phyloP scores from a whole-genome alignment of 352 stramenopile genomes.

The Thraustochytrium sp. region DNA sequence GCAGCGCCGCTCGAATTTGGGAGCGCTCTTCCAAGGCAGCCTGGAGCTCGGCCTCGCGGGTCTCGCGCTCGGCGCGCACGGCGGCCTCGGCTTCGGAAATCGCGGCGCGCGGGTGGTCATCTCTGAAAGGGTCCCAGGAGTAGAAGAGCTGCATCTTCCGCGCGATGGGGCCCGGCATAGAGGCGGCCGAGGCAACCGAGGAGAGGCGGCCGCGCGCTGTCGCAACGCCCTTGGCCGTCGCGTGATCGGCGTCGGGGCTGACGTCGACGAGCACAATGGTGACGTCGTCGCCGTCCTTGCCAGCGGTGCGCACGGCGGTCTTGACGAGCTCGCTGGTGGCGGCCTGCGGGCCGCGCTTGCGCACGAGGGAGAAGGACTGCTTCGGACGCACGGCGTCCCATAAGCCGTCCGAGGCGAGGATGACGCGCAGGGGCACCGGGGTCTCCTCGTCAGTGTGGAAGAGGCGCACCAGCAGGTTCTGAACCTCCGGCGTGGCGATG shows the following conservation, averaged over 20 bases:
- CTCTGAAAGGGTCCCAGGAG: not conserved
- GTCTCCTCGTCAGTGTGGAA: not conserved
- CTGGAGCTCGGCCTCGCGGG: not conserved
- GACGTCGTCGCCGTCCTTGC: conserved; percentile 39
- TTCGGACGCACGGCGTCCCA: conserved; percentile 24
- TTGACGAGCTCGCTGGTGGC: not conserved
- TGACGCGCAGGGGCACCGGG: not conserved
- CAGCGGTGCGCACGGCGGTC: not conserved
- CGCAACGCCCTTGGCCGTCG: not conserved
- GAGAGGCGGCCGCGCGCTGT: not conserved
- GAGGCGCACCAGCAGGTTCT: not conserved
- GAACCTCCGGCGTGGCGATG: not conserved
- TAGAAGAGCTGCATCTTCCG: not conserved
- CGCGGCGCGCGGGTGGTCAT: not conserved
- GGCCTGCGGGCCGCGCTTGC: not conserved
- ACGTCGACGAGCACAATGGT: conserved; percentile 38
- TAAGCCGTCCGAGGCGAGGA: conserved; percentile 41
- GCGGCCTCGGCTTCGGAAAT: not conserved
- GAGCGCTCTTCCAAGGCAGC: not conserved
- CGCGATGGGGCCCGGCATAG: not conserved
- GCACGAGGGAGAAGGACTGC: not conserved
- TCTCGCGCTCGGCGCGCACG: not conserved
- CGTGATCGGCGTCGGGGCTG: not conserved
- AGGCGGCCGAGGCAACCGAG: not conserved
- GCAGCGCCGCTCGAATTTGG: not conserved